Evolutionary conservation across 2,329 filamentous ascomycete species (phyloP), one percentile per base, ranked within the genome.

Genomic region (Fusarium hainanense): DNA sequence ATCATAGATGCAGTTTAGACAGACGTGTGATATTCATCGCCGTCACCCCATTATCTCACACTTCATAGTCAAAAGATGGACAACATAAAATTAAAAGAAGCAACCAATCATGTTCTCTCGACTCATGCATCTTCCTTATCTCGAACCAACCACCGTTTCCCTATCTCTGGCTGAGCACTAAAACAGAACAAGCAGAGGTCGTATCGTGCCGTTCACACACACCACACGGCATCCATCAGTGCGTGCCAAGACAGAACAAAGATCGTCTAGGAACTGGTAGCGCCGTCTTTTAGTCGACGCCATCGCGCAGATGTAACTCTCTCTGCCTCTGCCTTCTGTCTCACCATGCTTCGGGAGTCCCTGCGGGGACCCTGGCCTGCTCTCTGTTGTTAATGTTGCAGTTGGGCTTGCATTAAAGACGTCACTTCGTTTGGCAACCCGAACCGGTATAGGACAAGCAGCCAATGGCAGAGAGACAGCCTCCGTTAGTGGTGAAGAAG

Each of bases 11-110:
- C 55, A 69, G 49, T 65, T 65, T 37, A 37, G 32, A 32, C 30
- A 52, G 37, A 69, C 60, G 59, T 69, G 65, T 65, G 57, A 46
- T 60, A 32, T 49, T 52, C 60, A 66, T 66, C 43, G 40, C 58
- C 69, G 58, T 72, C 69, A 66, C 66, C 66, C 63, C 66, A 74
- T 69, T 75, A 76, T 74, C 68, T 63, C 42, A 56, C 42, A 63
- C 23, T 37, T 68, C 63, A 73, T 69, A 77, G 77, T 78, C 75
- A 77, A 76, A 79, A 74, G 70, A 76, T 79, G 74, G 79, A 81
- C 80, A 82, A 74, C 80, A 82, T 76, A 76, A 84, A 84, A 82
- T 74, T 75, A 68, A 52, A 49, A 44, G 60, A 50, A 44, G 23
- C 54, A 63, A 67, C 82, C 82, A 83, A 83, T 83, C 80, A 82